A percentile compares a stretch with the other conserved stretches of the same genome.
Conservation (phyloP, 495 filamentous ascomycete genomes). For the Cairneyella variabilis region DNA sequence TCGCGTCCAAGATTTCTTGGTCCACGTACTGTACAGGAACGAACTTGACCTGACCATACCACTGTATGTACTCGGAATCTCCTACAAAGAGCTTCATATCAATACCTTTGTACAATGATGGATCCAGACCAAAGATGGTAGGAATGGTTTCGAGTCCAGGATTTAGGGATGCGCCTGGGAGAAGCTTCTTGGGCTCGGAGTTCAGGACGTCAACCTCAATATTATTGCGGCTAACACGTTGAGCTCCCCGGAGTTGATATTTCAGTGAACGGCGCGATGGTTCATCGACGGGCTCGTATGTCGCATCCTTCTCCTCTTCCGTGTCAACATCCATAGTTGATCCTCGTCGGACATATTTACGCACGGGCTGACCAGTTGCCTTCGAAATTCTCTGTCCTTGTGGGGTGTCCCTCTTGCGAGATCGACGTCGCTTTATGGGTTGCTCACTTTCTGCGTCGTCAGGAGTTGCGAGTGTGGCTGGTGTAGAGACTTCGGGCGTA, state of each 20-base stretch:
- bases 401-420: too few species aligned
- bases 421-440: too few species aligned
- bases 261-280: too few species aligned
- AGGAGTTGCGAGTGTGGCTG: too few species aligned
- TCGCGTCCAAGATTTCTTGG: neutral
- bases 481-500: too few species aligned
- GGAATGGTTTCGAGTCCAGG: slow-evolving; percentile 16
- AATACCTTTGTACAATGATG: neutral
- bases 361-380: neutral
- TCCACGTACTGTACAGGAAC: neutral
- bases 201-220: slow-evolving; percentile 15
- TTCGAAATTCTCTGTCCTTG: neutral
- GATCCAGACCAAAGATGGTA: slow-evolving; percentile 10
- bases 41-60: too few species aligned
- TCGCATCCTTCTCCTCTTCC: too few species aligned
- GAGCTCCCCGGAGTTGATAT: neutral
- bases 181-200: slow-evolving; percentile 16
- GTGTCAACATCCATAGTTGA: too few species aligned
- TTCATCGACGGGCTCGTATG: neutral
- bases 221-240: neutral
- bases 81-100: neutral
- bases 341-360: neutral
- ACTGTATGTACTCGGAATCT: neutral
- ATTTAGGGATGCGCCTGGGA: slow-evolving; percentile 5
- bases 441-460: too few species aligned